A percentile compares a stretch with the other conserved stretches of the same genome.
phyloP scores from a whole-genome alignment of 441 rosid species.

The Gossypium davidsonii region DNA sequence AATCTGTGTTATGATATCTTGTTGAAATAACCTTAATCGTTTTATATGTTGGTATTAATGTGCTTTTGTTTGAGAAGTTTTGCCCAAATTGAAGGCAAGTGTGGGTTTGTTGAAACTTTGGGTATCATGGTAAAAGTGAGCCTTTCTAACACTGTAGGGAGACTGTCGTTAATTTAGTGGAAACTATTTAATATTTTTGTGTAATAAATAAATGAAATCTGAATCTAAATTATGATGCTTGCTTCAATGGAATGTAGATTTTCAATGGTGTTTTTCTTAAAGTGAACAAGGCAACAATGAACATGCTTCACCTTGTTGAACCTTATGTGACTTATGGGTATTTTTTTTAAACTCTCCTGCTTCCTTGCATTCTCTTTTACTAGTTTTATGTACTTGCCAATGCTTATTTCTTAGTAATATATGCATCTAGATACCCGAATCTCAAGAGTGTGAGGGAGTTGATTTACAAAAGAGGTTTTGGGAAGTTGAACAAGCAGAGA shows the following conservation, averaged over 20 bases:
- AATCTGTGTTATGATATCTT: background rate
- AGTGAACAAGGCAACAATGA: conserved; percentile 77
- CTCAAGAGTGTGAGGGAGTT: conserved; percentile 65
- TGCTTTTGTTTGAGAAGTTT: background rate
- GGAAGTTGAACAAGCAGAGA: conserved; percentile 68
- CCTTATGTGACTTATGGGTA: conserved; percentile 85
- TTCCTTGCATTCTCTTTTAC: background rate
- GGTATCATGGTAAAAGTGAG: too few species aligned
- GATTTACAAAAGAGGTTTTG: conserved; percentile 68
- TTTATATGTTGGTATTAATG: background rate
- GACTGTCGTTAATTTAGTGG: background rate
- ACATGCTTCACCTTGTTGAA: conserved; percentile 75
- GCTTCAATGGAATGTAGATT: conserved; percentile 27
- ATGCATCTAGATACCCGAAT: conserved; percentile 50
- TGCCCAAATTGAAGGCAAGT: too few species aligned
- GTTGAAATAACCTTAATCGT: background rate
- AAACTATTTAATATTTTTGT: background rate
- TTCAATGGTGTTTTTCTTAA: conserved; percentile 78
- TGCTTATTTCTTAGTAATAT: background rate
- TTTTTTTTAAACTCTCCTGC: background rate
- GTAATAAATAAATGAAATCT: too few species aligned
- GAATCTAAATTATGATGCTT: background rate
- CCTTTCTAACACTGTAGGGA: background rate
- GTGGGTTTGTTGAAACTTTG: background rate
- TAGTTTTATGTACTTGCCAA: background rate